Base-by-base conservation (phyloP, 2,329 filamentous ascomycete species). In the Neodidymelliopsis sp. region DNA sequence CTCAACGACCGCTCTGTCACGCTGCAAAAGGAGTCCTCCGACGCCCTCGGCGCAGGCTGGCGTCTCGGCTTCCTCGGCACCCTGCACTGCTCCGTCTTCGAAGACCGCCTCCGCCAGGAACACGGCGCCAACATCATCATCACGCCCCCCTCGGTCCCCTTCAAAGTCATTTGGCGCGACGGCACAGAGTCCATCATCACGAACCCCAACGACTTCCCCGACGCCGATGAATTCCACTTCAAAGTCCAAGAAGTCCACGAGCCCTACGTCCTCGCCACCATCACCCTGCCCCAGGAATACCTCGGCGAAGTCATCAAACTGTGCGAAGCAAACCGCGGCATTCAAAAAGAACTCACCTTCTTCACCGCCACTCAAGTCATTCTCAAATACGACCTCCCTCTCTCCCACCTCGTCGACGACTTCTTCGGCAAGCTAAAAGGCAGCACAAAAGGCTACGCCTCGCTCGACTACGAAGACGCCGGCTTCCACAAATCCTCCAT, bases 391-490 rank as follows among this genome's bases (percentile, higher is more conserved):
- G 85, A 92, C 41, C 76, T 99, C 1, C 94, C 94, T 0, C 81
- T 96, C 1, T 86, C 91, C 2, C 90, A 96, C 43, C 80, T 99
- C 4, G 94, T 99, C 1, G 94, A 97, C 62, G 94, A 99, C 73
- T 88, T 99, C 68, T 99, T 99, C 71, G 94, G 94, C 41, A 97
- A 96, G 74, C 80, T 99, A 42, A 99, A 99, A 73, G 90, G 91
- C 27, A 83, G 85, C 0, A 97, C 92, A 43, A 97, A 96, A 71
- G 94, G 94, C 9, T 99, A 99, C 64, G 94, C 94, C 0, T 94
- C 89, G 25, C 82, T 99, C 4, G 94, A 99, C 72, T 99, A 99
- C 70, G 94, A 99, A 75, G 94, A 99, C 63, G 88, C 91, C 0
- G 93, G 90, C 0, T 99, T 91, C 84, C 85, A 88, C 16, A 77